Conservation (phyloP, 148 eudicot species). For the Cornus kousa region DNA sequence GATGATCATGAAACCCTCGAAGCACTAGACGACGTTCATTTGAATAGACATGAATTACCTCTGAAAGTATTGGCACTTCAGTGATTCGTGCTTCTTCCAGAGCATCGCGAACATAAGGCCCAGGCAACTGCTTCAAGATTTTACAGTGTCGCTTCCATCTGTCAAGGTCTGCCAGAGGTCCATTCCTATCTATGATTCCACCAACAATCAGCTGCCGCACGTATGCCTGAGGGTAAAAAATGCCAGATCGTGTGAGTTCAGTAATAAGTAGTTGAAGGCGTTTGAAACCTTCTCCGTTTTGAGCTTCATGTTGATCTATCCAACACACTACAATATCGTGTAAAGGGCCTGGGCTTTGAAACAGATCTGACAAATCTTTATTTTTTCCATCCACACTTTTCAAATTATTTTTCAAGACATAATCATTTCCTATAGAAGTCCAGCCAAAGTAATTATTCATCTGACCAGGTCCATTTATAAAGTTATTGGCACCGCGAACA, state of each 20-base stretch:
- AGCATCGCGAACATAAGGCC: slow-evolving; percentile 57
- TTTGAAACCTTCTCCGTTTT: slow-evolving; percentile 68
- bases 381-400: slow-evolving; percentile 20
- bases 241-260: slow-evolving; percentile 68
- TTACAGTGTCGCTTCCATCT: slow-evolving; percentile 61
- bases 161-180: slow-evolving; percentile 39
- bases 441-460: slow-evolving; percentile 21
- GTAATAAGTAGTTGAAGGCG: slow-evolving; percentile 70
- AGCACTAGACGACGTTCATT: slow-evolving; percentile 89
- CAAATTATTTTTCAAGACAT: slow-evolving; percentile 21
- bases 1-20: slow-evolving; percentile 45
- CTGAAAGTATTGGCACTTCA: slow-evolving; percentile 38
- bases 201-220: slow-evolving; percentile 87
- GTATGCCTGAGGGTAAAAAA: slow-evolving; percentile 81
- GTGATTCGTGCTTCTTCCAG: slow-evolving; percentile 53
- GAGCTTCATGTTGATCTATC: slow-evolving; percentile 90
- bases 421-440: slow-evolving; percentile 15
- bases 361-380: slow-evolving; percentile 45
- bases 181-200: slow-evolving; percentile 73
- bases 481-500: neutral
- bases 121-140: slow-evolving; percentile 84
- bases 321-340: slow-evolving; percentile 91
- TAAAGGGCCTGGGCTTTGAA: slow-evolving; percentile 87
- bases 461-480: slow-evolving; percentile 16
- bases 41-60: slow-evolving; percentile 64